Conservation (phyloP, 345 rosid species). For the Populus alba region DNA sequence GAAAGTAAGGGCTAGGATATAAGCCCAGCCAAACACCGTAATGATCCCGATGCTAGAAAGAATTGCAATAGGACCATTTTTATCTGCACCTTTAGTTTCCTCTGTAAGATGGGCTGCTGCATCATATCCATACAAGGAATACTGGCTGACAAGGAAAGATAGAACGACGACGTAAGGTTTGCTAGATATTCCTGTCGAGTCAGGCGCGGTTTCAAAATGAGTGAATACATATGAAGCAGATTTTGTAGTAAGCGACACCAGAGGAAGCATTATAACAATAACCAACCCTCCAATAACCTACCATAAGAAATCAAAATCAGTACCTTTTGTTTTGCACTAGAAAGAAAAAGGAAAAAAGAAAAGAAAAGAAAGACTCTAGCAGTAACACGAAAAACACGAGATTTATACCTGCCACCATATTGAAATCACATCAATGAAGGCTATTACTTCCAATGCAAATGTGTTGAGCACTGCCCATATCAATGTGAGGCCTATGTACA, state of each 20-base stretch:
- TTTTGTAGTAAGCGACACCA: slow-evolving; percentile 47
- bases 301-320: background rate
- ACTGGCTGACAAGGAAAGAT: slow-evolving; percentile 58
- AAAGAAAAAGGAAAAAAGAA: too few relatives aligned
- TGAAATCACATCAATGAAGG: slow-evolving; percentile 58
- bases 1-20: slow-evolving; percentile 56
- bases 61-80: slow-evolving; percentile 60
- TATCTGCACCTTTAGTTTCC: slow-evolving; percentile 65
- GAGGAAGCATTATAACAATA: slow-evolving; percentile 57
- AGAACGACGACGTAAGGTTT: slow-evolving; percentile 53
- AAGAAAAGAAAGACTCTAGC: background rate
- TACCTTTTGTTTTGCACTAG: background rate
- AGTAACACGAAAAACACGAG: background rate
- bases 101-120: slow-evolving; percentile 69
- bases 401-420: slow-evolving; percentile 66
- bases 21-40: slow-evolving; percentile 60
- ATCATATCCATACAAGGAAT: slow-evolving; percentile 59
- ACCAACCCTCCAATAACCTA: slow-evolving; percentile 55
- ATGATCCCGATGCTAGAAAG: slow-evolving; percentile 59
- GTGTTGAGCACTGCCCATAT: slow-evolving; percentile 68
- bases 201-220: slow-evolving; percentile 44
- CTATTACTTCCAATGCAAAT: slow-evolving; percentile 55
- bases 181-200: slow-evolving; percentile 50
- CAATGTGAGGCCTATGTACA: slow-evolving; percentile 49
- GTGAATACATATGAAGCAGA: slow-evolving; percentile 53